phyloP scores from a whole-genome alignment of 306 rosid species.

The Vigna reflexopilosa region DNA sequence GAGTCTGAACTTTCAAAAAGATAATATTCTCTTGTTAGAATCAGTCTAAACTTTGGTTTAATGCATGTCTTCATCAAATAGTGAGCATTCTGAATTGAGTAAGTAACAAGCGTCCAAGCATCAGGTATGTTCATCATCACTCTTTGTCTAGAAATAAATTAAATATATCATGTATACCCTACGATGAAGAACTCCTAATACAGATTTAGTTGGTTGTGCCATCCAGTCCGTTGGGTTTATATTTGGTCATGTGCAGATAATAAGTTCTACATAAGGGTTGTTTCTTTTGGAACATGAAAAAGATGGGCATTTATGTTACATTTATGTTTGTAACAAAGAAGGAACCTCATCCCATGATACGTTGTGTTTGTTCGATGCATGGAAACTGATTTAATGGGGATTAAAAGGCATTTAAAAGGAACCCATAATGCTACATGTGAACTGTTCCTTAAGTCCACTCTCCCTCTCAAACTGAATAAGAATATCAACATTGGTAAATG shows the following conservation, averaged over 20 bases:
- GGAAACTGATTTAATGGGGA: slow-evolving; percentile 53
- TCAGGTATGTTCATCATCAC: slow-evolving; percentile 22
- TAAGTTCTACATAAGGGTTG: slow-evolving; percentile 37
- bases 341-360: slow-evolving; percentile 54
- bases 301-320: slow-evolving; percentile 53
- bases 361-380: slow-evolving; percentile 44
- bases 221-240: background rate
- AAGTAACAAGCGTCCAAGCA: slow-evolving; percentile 8
- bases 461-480: slow-evolving; percentile 44
- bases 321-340: slow-evolving; percentile 53
- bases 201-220: slow-evolving; percentile 28
- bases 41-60: slow-evolving; percentile 35
- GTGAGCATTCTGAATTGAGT: slow-evolving; percentile 34
- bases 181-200: slow-evolving; percentile 7
- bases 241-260: slow-evolving; percentile 39
- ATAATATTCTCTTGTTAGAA: slow-evolving; percentile 41
- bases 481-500: slow-evolving; percentile 50
- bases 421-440: slow-evolving; percentile 54
- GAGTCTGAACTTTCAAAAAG: slow-evolving; percentile 37
- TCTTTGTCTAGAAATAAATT: slow-evolving; percentile 3
- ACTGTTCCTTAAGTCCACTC: slow-evolving; percentile 50
- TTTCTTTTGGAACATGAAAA: slow-evolving; percentile 47
- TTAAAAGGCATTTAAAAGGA: slow-evolving; percentile 56
- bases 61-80: slow-evolving; percentile 46
- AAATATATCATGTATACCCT: slow-evolving; percentile 18